Conservation (phyloP, 176 grass and related monocot genomes). For the Aegilops speltoides region DNA sequence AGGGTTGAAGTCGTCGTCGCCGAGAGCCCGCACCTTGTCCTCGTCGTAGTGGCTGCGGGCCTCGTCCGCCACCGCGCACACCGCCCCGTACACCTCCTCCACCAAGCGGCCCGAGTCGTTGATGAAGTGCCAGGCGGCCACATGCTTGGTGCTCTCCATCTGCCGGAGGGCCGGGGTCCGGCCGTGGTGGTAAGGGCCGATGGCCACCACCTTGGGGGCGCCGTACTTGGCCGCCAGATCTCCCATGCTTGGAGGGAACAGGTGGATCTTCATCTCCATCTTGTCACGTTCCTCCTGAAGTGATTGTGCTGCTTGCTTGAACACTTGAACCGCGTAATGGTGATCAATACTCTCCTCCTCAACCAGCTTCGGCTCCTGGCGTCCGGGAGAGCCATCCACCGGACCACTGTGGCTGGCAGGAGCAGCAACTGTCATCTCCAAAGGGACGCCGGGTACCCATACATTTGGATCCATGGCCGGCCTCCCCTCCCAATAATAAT, state of each 20-base stretch:
- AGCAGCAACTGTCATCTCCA: slow-evolving; percentile 11
- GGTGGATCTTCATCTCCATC: background rate
- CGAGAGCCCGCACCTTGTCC: background rate
- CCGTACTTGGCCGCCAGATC: background rate
- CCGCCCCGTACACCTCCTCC: background rate
- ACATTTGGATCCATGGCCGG: background rate
- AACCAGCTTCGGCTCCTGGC: too few species aligned
- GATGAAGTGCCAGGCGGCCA: background rate
- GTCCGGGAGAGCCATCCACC: background rate
- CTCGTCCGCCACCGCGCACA: background rate
- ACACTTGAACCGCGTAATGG: background rate
- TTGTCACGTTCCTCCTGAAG: background rate
- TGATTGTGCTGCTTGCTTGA: background rate
- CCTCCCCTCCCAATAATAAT: background rate
- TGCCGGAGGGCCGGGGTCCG: background rate
- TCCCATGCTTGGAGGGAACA: background rate
- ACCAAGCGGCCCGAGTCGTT: background rate
- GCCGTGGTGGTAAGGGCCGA: background rate
- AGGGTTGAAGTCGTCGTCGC: background rate
- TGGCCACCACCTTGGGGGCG: background rate
- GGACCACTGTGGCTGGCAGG: background rate
- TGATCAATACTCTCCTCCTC: background rate
- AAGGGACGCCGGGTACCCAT: background rate
- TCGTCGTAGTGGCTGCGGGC: background rate
- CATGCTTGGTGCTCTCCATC: background rate